Conservation (phyloP, 2,329 filamentous ascomycete genomes). For the Furcasterigmium sp. region DNA sequence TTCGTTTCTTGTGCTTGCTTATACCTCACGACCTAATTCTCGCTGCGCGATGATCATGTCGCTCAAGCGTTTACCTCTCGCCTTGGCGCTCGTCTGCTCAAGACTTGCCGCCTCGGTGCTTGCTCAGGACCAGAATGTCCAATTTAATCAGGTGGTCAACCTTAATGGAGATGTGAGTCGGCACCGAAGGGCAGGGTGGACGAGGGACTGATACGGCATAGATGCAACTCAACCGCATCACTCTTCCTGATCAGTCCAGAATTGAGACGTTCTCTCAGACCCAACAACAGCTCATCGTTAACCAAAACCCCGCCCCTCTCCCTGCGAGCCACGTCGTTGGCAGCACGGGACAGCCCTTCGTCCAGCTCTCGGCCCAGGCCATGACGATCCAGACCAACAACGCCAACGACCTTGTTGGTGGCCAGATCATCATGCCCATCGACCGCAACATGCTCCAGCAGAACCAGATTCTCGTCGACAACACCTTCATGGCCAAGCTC, state of each 20-base stretch:
- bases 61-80: constrained; percentile 9
- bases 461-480: constrained; percentile 13
- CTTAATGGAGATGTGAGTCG: constrained; percentile 15
- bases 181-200: no score
- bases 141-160: constrained; percentile 16
- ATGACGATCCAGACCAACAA: constrained; percentile 15
- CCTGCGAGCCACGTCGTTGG: constrained; percentile 15
- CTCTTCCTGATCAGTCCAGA: constrained; percentile 15
- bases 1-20: background rate
- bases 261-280: constrained; percentile 16
- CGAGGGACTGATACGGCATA: background rate
- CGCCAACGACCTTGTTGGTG: constrained; percentile 14
- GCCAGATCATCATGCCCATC: constrained; percentile 15
- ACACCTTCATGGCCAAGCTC: constrained; percentile 14
- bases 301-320: constrained; percentile 15
- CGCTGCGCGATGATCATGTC: constrained; percentile 14
- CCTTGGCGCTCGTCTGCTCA: constrained; percentile 9
- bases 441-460: constrained; percentile 12
- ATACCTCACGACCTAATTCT: constrained; percentile 2
- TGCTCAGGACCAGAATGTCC: constrained; percentile 11
- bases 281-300: constrained; percentile 15
- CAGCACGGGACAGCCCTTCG: constrained; percentile 15
- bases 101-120: constrained; percentile 8
- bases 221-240: constrained; percentile 14
- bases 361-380: constrained; percentile 15